Evolutionary conservation across 169 alveolate genomes (phyloP).

Genomic region (Plasmodium knowlesi): DNA sequence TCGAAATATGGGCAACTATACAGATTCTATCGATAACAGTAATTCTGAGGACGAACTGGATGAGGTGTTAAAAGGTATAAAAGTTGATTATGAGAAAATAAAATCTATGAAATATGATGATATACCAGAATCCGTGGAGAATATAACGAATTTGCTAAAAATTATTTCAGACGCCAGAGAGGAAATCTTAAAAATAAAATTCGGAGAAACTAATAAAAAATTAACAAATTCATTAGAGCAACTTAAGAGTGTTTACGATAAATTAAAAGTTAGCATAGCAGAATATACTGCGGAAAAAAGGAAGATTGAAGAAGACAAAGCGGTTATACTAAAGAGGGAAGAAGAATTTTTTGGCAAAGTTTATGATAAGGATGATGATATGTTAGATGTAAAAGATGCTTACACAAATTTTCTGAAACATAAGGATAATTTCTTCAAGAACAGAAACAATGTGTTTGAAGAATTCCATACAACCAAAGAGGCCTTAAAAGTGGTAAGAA

Average conservation of each 20-base stretch:
- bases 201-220: not conserved
- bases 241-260: not conserved
- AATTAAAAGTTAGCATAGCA: not conserved
- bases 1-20: not conserved
- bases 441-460: not conserved
- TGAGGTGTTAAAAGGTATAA: not conserved
- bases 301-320: constrained; percentile 3
- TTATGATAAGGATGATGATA: constrained; percentile 10
- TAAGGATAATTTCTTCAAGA: not conserved
- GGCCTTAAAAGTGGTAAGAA: not conserved
- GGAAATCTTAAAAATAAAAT: constrained; percentile 5
- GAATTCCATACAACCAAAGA: constrained; percentile 4
- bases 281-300: not conserved
- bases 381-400: constrained; percentile 5
- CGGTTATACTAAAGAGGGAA: not conserved
- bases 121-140: not conserved
- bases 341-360: not conserved
- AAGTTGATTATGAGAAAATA: not conserved
- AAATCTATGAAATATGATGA: not conserved
- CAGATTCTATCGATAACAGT: not conserved
- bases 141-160: not conserved
- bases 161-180: not conserved
- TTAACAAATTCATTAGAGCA: not conserved
- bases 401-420: not conserved
- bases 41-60: not conserved